phyloP scores from a whole-genome alignment of 345 rosid genomes.

The Populus alba region DNA sequence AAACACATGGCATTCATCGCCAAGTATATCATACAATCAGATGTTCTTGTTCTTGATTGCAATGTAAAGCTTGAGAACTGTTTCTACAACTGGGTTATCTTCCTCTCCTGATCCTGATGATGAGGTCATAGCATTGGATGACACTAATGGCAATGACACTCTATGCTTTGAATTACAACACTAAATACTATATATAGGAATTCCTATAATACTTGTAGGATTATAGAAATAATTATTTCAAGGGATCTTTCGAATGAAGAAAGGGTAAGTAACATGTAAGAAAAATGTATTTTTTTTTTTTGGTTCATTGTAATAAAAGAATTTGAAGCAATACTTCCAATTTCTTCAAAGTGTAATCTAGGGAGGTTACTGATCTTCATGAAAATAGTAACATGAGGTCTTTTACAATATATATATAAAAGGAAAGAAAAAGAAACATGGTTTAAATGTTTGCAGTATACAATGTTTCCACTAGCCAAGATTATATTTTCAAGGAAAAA shows the following conservation, averaged over 20 bases:
- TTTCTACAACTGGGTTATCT: conserved; percentile 43
- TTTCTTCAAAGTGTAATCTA: neutral
- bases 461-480: too few species aligned
- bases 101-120: conserved; percentile 26
- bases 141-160: conserved; percentile 6
- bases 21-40: conserved; percentile 54
- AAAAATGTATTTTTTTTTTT: neutral
- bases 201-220: too few species aligned
- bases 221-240: neutral
- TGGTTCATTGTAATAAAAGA: neutral
- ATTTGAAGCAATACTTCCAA: neutral
- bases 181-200: too few species aligned
- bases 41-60: conserved; percentile 51
- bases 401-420: too few species aligned
- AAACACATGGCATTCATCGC: conserved; percentile 68
- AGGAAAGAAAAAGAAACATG: too few species aligned
- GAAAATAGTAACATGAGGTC: neutral
- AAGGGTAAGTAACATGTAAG: neutral
- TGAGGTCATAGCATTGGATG: conserved; percentile 11
- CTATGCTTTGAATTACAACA: neutral
- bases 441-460: too few species aligned
- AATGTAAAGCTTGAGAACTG: conserved; percentile 54
- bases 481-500: too few species aligned
- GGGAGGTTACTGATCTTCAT: neutral
- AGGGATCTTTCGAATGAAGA: neutral